Percentiles rank a stretch among this genome's conserved stretches.
Conservation (phyloP, 352 stramenopile genomes). For the Aphanomyces euteiches region DNA sequence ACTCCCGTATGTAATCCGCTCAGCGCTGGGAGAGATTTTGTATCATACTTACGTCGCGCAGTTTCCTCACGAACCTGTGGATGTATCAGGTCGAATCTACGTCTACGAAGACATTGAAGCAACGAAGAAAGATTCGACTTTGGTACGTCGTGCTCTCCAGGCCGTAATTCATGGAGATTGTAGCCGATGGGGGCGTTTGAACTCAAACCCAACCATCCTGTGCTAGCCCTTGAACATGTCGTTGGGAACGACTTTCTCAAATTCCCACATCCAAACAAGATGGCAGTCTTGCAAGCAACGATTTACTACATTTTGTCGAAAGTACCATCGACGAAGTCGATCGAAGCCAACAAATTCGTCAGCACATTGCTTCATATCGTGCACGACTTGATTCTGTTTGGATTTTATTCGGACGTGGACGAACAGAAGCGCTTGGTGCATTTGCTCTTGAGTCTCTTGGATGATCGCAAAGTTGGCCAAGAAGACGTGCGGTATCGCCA, state of each 20-base stretch:
- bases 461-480: slow-evolving; percentile 8
- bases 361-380: background rate
- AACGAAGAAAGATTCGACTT: background rate
- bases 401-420: slow-evolving; percentile 7
- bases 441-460: slow-evolving; percentile 10
- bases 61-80: slow-evolving; percentile 16
- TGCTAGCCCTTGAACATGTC: background rate
- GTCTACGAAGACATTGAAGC: slow-evolving; percentile 16
- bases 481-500: background rate
- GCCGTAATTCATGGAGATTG: background rate
- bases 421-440: background rate
- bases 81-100: background rate
- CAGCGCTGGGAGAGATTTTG: background rate
- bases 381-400: slow-evolving; percentile 17
- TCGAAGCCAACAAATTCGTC: background rate
- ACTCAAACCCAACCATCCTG: slow-evolving; percentile 1
- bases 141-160: background rate
- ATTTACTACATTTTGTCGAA: background rate
- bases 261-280: slow-evolving; percentile 19
- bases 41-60: slow-evolving; percentile 13
- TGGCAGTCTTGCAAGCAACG: slow-evolving; percentile 10
- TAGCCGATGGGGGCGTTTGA: slow-evolving; percentile 1
- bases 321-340: background rate
- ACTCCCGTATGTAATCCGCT: slow-evolving; percentile 8
- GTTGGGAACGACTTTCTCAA: background rate